A percentile compares a stretch with the other conserved stretches of the same genome.
These are phyloP conservation scores for Termitomyces sp. DNA, from an alignment of 1,284 basidiomycete species.

Conservation along the genomic window DNA sequence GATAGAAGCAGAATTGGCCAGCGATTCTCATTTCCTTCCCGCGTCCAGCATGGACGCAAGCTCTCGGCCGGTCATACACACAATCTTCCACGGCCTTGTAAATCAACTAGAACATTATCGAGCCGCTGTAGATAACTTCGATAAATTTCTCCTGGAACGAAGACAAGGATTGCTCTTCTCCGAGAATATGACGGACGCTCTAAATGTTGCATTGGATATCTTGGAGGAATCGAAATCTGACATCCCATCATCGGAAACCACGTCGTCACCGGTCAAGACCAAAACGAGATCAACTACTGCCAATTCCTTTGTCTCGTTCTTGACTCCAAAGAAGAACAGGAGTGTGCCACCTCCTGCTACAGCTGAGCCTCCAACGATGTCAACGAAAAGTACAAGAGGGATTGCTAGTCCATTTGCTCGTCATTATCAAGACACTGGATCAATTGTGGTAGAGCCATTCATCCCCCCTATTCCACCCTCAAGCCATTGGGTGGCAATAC, in stretches of 20 bases:
- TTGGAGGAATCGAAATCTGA: slow-evolving; percentile 36
- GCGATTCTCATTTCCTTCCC: slow-evolving; percentile 53
- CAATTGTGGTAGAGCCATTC: slow-evolving; percentile 71
- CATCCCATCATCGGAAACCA: slow-evolving; percentile 20
- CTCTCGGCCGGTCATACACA: slow-evolving; percentile 73
- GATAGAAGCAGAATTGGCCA: slow-evolving; percentile 61
- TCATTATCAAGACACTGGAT: slow-evolving; percentile 79
- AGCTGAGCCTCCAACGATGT: slow-evolving; percentile 40
- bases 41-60: slow-evolving; percentile 65
- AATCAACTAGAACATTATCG: slow-evolving; percentile 79
- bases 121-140: slow-evolving; percentile 72
- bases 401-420: slow-evolving; percentile 76
- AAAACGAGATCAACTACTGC: slow-evolving; percentile 50
- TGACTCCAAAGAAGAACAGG: slow-evolving; percentile 71
- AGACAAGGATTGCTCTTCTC: slow-evolving; percentile 87
- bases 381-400: slow-evolving; percentile 40
- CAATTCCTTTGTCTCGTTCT: slow-evolving; percentile 68
- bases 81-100: slow-evolving; percentile 74
- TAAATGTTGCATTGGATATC: slow-evolving; percentile 68
- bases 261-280: slow-evolving; percentile 37
- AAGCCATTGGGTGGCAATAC: slow-evolving; percentile 59
- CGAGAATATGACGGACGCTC: slow-evolving; percentile 88
- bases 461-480: slow-evolving; percentile 54
- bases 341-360: slow-evolving; percentile 29
- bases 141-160: slow-evolving; percentile 80